Percentiles rank a stretch among this genome's conserved stretches.
These are phyloP conservation scores for Rubia occidens DNA, from an alignment of 305 asterid species.

Conservation along the genomic window DNA sequence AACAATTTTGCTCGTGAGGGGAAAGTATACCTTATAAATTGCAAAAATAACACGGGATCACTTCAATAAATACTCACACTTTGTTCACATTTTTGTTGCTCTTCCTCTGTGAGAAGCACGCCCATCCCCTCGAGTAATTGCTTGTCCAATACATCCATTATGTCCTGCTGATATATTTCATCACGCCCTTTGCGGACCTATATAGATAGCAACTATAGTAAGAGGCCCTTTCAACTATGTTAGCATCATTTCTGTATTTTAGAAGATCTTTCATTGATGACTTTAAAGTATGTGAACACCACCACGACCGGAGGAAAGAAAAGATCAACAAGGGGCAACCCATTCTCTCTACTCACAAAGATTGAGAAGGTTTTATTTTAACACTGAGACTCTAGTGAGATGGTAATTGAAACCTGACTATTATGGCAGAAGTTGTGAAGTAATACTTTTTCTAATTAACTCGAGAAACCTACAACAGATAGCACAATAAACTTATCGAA, in stretches of 20 bases:
- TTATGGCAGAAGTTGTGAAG: neutral
- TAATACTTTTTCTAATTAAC: neutral
- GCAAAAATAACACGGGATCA: conserved; percentile 5
- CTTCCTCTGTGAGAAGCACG: conserved; percentile 98
- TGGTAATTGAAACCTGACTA: neutral
- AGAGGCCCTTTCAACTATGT: neutral
- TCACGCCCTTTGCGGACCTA: conserved; percentile 90
- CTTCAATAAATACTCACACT: conserved; percentile 42
- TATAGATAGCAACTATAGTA: conserved; percentile 6
- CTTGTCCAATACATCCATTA: conserved; percentile 88
- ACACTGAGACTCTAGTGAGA: neutral
- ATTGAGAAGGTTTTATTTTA: neutral
- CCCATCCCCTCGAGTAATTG: conserved; percentile 99
- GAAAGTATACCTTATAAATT: conserved; percentile 11
- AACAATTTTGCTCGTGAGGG: conserved; percentile 4
- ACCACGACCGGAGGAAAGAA: neutral
- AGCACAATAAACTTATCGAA: neutral
- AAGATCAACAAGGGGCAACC: neutral
- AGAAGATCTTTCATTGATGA: neutral
- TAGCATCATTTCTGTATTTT: conserved; percentile 1
- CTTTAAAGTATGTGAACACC: neutral
- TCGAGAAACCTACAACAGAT: no score
- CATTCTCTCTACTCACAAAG: neutral
- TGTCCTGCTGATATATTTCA: conserved; percentile 76
- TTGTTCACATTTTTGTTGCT: conserved; percentile 87